phyloP scores from a whole-genome alignment of 2,329 filamentous ascomycete genomes.

The Onygenales sp. region DNA sequence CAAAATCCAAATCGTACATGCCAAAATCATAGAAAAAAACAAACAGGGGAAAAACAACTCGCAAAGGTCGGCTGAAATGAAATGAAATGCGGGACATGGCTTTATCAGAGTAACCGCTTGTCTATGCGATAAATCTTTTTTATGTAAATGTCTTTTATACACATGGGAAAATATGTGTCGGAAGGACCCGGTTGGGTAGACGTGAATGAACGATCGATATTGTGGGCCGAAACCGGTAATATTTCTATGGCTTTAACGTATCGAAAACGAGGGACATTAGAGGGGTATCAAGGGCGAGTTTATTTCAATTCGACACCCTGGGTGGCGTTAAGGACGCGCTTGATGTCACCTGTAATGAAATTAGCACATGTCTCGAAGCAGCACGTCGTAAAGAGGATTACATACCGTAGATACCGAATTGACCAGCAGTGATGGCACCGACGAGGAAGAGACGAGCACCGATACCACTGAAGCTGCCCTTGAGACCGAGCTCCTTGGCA shows the following conservation, averaged over 20 bases:
- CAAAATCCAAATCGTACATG: conserved; percentile 1
- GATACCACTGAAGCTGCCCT: conserved; percentile 70
- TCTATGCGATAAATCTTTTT: background rate
- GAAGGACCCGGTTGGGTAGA: background rate
- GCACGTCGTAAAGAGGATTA: background rate
- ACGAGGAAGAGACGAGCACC: conserved; percentile 70
- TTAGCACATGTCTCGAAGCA: conserved; percentile 7
- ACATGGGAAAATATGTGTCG: background rate
- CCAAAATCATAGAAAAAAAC: background rate
- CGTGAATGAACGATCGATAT: background rate
- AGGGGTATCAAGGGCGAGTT: conserved; percentile 3
- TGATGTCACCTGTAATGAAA: conserved; percentile 39
- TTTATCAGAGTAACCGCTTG: background rate
- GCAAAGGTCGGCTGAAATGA: background rate
- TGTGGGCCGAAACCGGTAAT: background rate
- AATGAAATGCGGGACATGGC: background rate
- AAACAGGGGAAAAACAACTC: background rate
- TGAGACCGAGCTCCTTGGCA: conserved; percentile 71
- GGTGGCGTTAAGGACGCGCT: conserved; percentile 59
- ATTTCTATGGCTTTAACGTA: background rate
- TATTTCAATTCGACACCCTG: conserved; percentile 66
- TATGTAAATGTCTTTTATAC: background rate
- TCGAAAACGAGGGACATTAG: background rate
- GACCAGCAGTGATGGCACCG: conserved; percentile 65
- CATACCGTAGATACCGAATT: conserved; percentile 73